A percentile compares a stretch with the other conserved stretches of the same genome.
These are phyloP conservation scores for Geosmithia morbida DNA, from an alignment of 2,329 filamentous ascomycete genomes.

Conservation along the genomic window DNA sequence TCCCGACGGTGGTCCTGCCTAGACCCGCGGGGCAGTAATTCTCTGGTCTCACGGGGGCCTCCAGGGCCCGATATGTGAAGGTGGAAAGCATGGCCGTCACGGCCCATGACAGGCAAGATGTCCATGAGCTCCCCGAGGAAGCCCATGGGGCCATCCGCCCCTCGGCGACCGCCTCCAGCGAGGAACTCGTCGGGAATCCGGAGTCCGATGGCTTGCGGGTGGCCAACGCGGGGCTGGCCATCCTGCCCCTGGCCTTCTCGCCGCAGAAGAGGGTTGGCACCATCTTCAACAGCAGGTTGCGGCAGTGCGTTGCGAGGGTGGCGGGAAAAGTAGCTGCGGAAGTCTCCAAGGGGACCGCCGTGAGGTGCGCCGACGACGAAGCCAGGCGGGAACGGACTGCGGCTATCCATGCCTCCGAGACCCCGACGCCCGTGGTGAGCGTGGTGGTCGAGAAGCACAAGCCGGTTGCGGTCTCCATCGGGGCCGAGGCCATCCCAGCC, in stretches of 20 bases:
- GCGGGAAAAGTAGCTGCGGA: slow-evolving; percentile 33
- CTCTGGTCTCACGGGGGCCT: slow-evolving; percentile 33
- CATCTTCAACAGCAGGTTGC: slow-evolving; percentile 56
- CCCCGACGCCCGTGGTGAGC: slow-evolving; percentile 17
- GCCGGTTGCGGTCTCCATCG: neutral
- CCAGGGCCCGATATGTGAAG: slow-evolving; percentile 41
- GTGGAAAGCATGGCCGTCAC: slow-evolving; percentile 37
- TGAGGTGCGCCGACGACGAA: slow-evolving; percentile 35
- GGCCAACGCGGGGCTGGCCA: slow-evolving; percentile 28
- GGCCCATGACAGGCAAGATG: slow-evolving; percentile 31
- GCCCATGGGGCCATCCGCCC: slow-evolving; percentile 35
- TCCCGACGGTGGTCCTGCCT: slow-evolving; percentile 24
- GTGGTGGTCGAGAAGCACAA: slow-evolving; percentile 33
- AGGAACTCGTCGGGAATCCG: slow-evolving; percentile 32
- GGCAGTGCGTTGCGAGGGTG: slow-evolving; percentile 38
- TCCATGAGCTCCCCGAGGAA: slow-evolving; percentile 42
- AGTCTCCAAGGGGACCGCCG: slow-evolving; percentile 37
- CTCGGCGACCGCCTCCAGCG: slow-evolving; percentile 16
- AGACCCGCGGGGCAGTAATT: slow-evolving; percentile 16
- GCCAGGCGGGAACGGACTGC: slow-evolving; percentile 44
- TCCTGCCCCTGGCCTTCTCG: slow-evolving; percentile 35
- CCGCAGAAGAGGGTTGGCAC: slow-evolving; percentile 73
- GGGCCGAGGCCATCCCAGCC: slow-evolving; percentile 35
- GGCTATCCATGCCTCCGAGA: slow-evolving; percentile 22
- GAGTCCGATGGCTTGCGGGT: slow-evolving; percentile 37